Base-by-base conservation (phyloP, 192 early-diverging fungal species). In the Umbelopsis isabellina region DNA sequence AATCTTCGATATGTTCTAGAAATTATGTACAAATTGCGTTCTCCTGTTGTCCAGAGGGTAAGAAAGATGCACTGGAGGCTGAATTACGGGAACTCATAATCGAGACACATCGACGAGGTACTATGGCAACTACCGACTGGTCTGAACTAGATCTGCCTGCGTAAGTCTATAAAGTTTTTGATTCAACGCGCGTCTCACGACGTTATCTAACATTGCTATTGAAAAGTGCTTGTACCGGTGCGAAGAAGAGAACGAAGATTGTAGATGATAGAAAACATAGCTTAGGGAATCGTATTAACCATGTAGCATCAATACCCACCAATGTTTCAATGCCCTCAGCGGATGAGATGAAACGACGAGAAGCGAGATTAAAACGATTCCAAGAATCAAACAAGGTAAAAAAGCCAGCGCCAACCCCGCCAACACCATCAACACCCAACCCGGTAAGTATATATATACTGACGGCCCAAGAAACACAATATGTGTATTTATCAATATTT, bases 41-140 rank as follows among this genome's bases (percentile, higher is more conserved):
- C 45, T 55, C 22, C 21, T 33, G 20, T 73, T 75, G 81, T 66
- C 67, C 73, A 12, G 61, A 66, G 8, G 77, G 84, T 18, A 75
- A 81, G 44, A 74, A 67, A 10, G 77, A 81, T 64, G 72, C 55
- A 15, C 85, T 86, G 13, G 81, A 89, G 73, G 67, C 66, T n/a
- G 79, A 89, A 70, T 68, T 94, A 23, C 87, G 80, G 68, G 66
- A 65, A 1, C 33, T 92, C 51, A 90, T 94, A 52, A 71, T 66
- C 8, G 73, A 78, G 41, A 78, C 82, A 35, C 79, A 84, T 30
- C 9, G 35, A 7, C 70, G 78, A 21, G 76, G 79, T 18, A 82
- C 71, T 27, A 46, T 93, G 21, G 80, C 75, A 67, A 76, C 74
- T 0, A 85, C 87, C 1, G 87, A 93, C 70, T 95, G 93, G 93